These are phyloP conservation scores for Hanseniaspora taiwanica DNA, from an alignment of 805 yeast genomes.

Conservation along the genomic window DNA sequence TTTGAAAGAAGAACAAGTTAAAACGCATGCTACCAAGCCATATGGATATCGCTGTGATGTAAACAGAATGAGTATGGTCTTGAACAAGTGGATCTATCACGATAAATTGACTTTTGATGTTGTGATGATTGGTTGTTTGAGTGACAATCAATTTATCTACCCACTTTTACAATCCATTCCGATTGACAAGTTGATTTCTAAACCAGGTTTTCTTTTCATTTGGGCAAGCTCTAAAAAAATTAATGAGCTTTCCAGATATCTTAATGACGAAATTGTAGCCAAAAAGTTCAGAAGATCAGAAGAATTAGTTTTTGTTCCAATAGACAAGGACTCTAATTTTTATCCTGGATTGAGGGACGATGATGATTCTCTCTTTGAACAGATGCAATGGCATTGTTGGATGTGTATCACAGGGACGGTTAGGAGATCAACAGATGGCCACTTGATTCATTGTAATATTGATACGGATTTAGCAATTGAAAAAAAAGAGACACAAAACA, in stretches of 20 bases:
- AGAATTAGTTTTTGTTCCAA: constrained; percentile 72
- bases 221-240: constrained; percentile 79
- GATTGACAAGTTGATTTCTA: constrained; percentile 56
- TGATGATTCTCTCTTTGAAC: constrained; percentile 40
- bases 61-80: constrained; percentile 39
- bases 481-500: constrained; percentile 25
- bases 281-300: constrained; percentile 77
- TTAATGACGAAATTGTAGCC: constrained; percentile 42
- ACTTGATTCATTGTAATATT: constrained; percentile 80
- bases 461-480: constrained; percentile 82
- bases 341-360: constrained; percentile 45
- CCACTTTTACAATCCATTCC: constrained; percentile 56
- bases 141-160: constrained; percentile 56
- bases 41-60: constrained; percentile 47
- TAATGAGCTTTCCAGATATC: constrained; percentile 42
- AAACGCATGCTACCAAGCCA: constrained; percentile 41
- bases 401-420: constrained; percentile 96
- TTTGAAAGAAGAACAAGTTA: constrained; percentile 48
- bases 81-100: constrained; percentile 47
- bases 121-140: constrained; percentile 80
- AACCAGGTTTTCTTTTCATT: constrained; percentile 74
- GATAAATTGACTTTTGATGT: constrained; percentile 67
- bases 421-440: constrained; percentile 69
- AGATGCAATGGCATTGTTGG: constrained; percentile 93
- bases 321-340: constrained; percentile 49